phyloP scores from a whole-genome alignment of 306 rosid species.

The Corylus heterophylla region DNA sequence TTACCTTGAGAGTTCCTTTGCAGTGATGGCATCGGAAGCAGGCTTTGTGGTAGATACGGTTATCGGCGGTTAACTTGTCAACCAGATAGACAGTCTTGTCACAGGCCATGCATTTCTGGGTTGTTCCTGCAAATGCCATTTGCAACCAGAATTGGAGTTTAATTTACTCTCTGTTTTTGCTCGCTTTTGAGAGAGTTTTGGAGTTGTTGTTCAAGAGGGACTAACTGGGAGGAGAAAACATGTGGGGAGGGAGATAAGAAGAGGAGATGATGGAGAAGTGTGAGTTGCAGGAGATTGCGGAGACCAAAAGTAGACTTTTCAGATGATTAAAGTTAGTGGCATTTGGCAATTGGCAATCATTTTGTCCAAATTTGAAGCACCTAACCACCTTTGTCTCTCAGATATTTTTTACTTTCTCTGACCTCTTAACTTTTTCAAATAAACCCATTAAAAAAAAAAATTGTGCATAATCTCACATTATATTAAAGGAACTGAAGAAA shows the following conservation, averaged over 20 bases:
- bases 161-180: background rate
- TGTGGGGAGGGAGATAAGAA: constrained; percentile 31
- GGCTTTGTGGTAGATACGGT: constrained; percentile 90
- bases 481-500: background rate
- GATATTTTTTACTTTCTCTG: constrained; percentile 14
- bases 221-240: constrained; percentile 19
- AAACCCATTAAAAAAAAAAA: background rate
- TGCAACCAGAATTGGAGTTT: constrained; percentile 21
- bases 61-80: constrained; percentile 92
- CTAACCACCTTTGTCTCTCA: constrained; percentile 46
- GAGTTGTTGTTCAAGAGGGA: constrained; percentile 14
- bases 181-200: constrained; percentile 10
- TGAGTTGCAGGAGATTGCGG: constrained; percentile 47
- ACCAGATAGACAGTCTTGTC: constrained; percentile 95
- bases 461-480: background rate
- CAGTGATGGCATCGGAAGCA: constrained; percentile 99
- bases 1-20: constrained; percentile 97
- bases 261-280: constrained; percentile 28
- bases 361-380: constrained; percentile 58
- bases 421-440: constrained; percentile 24
- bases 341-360: constrained; percentile 57
- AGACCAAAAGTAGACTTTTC: constrained; percentile 43
- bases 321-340: constrained; percentile 52
- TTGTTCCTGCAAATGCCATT: constrained; percentile 99
- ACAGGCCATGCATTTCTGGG: constrained; percentile 99